Percentiles rank a stretch among this genome's conserved stretches.
Conservation (phyloP, 75 land plant species). For the Selaginella tamariscina region DNA sequence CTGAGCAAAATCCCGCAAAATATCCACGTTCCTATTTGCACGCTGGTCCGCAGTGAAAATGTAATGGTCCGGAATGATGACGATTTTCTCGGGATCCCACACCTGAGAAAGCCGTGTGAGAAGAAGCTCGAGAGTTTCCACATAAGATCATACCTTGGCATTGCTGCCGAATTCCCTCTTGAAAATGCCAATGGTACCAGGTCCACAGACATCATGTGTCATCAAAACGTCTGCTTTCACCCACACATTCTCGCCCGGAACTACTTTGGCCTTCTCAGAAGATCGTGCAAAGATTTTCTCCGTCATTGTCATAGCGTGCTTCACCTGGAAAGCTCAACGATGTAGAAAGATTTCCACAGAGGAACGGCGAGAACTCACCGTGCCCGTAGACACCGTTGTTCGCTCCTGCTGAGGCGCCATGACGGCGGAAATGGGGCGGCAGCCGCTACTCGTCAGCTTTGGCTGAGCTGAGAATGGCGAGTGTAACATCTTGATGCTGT, state of each 20-base stretch:
- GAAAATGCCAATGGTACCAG: conserved; percentile 87
- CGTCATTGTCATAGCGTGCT: conserved; percentile 85
- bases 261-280: conserved; percentile 46
- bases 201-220: conserved; percentile 98
- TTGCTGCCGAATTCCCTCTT: conserved; percentile 79
- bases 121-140: not conserved
- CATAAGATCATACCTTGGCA: conserved; percentile 52
- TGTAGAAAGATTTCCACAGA: not conserved
- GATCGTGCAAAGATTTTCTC: conserved; percentile 82
- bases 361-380: conserved; percentile 25
- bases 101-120: conserved; percentile 35
- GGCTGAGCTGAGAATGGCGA: no score
- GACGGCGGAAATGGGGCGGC: no score
- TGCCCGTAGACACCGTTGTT: conserved; percentile 47
- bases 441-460: no score
- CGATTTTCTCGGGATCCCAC: conserved; percentile 93
- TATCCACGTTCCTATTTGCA: conserved; percentile 95
- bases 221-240: conserved; percentile 80
- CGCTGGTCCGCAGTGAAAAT: conserved; percentile 87
- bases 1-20: conserved; percentile 70
- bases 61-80: conserved; percentile 90
- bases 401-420: conserved; percentile 47
- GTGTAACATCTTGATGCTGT: no score
- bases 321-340: conserved; percentile 38
- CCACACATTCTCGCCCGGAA: conserved; percentile 94